phyloP scores from a whole-genome alignment of 345 rosid genomes.

The Dimocarpus longan region DNA sequence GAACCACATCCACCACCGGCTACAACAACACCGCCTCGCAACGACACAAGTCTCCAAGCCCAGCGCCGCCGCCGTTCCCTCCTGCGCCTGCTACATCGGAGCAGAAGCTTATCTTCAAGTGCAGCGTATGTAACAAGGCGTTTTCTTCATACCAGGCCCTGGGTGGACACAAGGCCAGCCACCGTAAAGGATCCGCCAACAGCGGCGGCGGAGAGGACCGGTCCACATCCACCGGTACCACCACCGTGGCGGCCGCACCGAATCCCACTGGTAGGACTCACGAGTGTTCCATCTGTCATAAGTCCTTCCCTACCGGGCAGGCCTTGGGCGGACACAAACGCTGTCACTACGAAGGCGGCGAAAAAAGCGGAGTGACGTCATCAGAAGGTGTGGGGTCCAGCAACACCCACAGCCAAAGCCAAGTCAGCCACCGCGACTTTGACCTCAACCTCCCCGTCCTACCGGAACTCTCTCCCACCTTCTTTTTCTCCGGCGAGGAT shows the following conservation, averaged over 20 bases:
- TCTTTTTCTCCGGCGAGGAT: slow-evolving; percentile 33
- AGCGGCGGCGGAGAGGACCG: slow-evolving; percentile 34
- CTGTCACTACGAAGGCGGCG: slow-evolving; percentile 68
- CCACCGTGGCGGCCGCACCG: slow-evolving; percentile 9
- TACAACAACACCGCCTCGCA: background rate
- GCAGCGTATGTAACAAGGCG: slow-evolving; percentile 73
- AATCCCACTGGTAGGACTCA: slow-evolving; percentile 44
- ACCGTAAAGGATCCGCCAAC: slow-evolving; percentile 52
- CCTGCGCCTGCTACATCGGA: slow-evolving; percentile 12
- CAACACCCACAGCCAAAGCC: slow-evolving; percentile 36
- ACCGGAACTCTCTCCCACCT: slow-evolving; percentile 38
- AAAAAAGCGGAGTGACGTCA: slow-evolving; percentile 38
- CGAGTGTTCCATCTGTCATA: slow-evolving; percentile 75
- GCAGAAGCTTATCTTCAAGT: slow-evolving; percentile 53
- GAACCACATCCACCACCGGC: slow-evolving; percentile 34
- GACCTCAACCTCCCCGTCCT: slow-evolving; percentile 61
- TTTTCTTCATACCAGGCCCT: slow-evolving; percentile 85
- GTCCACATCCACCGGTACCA: slow-evolving; percentile 27
- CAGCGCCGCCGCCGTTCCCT: slow-evolving; percentile 1
- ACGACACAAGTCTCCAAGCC: slow-evolving; percentile 19
- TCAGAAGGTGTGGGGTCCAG: slow-evolving; percentile 65
- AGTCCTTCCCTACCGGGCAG: slow-evolving; percentile 66
- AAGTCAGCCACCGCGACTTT: slow-evolving; percentile 48
- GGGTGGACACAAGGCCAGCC: slow-evolving; percentile 96
- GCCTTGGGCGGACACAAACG: slow-evolving; percentile 82